These are phyloP conservation scores for Hygrophila difformis DNA, from an alignment of 257 asterid species.

Conservation along the genomic window DNA sequence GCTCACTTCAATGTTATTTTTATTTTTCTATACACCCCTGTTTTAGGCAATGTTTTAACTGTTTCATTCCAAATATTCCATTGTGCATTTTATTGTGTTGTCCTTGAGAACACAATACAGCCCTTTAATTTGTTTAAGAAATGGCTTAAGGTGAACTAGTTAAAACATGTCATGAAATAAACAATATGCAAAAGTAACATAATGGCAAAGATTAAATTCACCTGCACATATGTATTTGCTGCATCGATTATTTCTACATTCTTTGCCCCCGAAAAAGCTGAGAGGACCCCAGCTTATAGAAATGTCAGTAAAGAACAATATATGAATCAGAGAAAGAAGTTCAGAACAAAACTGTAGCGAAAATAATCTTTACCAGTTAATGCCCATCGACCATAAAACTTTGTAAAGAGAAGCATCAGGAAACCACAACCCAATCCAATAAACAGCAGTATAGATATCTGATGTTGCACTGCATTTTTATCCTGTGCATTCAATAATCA, in stretches of 20 bases:
- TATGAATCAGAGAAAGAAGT: constrained; percentile 1
- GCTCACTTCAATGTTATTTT: too few species aligned
- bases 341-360: not conserved
- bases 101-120: not conserved
- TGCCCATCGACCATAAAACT: constrained; percentile 55
- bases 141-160: not conserved
- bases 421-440: constrained; percentile 63
- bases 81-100: not conserved
- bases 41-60: not conserved
- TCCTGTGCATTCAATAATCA: constrained; percentile 64
- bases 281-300: constrained; percentile 3
- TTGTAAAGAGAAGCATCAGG: constrained; percentile 54
- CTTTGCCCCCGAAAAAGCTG: constrained; percentile 59
- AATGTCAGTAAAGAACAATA: constrained; percentile 7
- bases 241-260: constrained; percentile 41
- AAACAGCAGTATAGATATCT: constrained; percentile 68
- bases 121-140: not conserved
- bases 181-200: not conserved
- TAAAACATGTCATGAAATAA: not conserved
- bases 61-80: not conserved
- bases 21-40: too few species aligned
- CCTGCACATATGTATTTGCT: constrained; percentile 65
- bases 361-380: constrained; percentile 41
- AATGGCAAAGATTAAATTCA: constrained; percentile 4
- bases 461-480: constrained; percentile 64